Conservation (phyloP, 805 yeast species). For the Starmerella apis region DNA sequence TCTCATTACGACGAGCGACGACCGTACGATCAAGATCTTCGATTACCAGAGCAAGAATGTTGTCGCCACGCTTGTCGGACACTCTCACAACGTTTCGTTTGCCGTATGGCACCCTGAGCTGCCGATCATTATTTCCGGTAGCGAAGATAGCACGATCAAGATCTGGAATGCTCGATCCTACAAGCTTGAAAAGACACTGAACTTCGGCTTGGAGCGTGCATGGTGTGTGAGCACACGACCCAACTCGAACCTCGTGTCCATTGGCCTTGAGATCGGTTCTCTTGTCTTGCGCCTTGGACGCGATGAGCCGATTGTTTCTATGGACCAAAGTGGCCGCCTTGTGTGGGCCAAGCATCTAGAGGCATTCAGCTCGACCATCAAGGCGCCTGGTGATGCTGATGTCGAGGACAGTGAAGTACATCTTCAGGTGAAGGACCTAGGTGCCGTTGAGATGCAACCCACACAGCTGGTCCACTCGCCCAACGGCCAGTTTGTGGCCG, state of each 20-base stretch:
- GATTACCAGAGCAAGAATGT: slow-evolving; percentile 95
- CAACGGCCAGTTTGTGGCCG: slow-evolving; percentile 93
- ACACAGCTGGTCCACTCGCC: slow-evolving; percentile 83
- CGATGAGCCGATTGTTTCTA: slow-evolving; percentile 85
- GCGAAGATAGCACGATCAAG: slow-evolving; percentile 90
- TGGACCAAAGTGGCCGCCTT: slow-evolving; percentile 87
- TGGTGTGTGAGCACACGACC: slow-evolving; percentile 84
- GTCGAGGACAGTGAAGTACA: slow-evolving; percentile 35
- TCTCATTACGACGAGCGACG: slow-evolving; percentile 83
- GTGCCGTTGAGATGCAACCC: slow-evolving; percentile 90
- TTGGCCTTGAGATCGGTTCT: slow-evolving; percentile 92
- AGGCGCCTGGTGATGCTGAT: slow-evolving; percentile 35
- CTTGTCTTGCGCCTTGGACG: slow-evolving; percentile 83
- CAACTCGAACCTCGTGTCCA: slow-evolving; percentile 67
- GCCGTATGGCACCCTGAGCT: slow-evolving; percentile 97
- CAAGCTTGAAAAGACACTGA: slow-evolving; percentile 82
- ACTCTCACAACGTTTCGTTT: slow-evolving; percentile 85
- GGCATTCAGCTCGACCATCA: slow-evolving; percentile 67
- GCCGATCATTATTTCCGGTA: slow-evolving; percentile 88
- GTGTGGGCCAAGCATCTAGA: slow-evolving; percentile 88
- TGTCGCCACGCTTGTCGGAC: slow-evolving; percentile 91
- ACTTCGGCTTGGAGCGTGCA: slow-evolving; percentile 86
- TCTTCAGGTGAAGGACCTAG: slow-evolving; percentile 77
- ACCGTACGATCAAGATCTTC: slow-evolving; percentile 80
- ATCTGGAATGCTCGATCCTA: slow-evolving; percentile 94